A percentile compares a stretch with the other conserved stretches of the same genome.
These are phyloP conservation scores for Potentilla sterilis DNA, from an alignment of 306 rosid species.

Conservation along the genomic window DNA sequence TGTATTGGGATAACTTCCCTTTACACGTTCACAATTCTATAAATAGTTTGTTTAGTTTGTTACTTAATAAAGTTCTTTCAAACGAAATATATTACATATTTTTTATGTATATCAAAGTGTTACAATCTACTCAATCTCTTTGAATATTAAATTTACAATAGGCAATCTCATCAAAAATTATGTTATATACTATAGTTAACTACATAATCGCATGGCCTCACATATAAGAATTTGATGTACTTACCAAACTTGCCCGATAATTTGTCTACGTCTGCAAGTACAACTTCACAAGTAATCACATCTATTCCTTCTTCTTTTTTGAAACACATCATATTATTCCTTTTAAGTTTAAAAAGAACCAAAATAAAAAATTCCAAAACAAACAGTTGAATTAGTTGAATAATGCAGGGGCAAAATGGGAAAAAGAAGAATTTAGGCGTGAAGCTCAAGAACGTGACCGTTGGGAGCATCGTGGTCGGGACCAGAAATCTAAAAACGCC, in stretches of 20 bases:
- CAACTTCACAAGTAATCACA: background rate
- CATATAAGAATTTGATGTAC: too few species aligned
- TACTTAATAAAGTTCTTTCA: background rate
- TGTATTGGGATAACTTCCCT: too few species aligned
- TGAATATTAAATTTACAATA: background rate
- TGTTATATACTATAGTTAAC: background rate
- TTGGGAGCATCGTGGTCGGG: slow-evolving; percentile 41
- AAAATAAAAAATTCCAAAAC: background rate
- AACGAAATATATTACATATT: background rate
- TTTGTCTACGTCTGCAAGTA: background rate
- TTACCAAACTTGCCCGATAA: background rate
- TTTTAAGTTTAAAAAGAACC: background rate
- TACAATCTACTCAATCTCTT: background rate
- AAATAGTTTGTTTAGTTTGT: too few species aligned
- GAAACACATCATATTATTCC: too few species aligned
- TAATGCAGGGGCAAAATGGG: slow-evolving; percentile 4
- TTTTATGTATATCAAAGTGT: background rate
- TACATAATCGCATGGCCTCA: background rate
- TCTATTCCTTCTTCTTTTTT: too few species aligned
- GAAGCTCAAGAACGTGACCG: slow-evolving; percentile 35
- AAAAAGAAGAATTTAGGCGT: background rate
- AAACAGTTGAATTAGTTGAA: background rate
- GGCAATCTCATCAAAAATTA: background rate
- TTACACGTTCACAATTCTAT: too few species aligned
- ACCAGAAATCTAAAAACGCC: slow-evolving; percentile 35